These are phyloP conservation scores for Chaetoceros muelleri DNA, from an alignment of 108 stramenopile genomes.

Conservation along the genomic window DNA sequence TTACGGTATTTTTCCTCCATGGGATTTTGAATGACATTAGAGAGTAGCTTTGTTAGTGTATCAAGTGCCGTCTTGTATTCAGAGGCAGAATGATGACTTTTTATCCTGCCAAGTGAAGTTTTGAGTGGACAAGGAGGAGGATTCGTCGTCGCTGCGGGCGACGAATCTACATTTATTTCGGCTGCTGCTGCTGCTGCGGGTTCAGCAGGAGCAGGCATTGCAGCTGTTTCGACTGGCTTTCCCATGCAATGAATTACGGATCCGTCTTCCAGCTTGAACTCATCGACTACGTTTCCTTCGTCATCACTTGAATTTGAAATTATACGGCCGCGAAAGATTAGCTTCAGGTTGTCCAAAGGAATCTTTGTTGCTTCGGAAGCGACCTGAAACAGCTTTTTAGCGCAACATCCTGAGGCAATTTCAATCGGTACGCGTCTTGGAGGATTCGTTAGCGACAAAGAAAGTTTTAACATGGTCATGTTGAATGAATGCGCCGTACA, in stretches of 20 bases:
- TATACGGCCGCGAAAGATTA: constrained; percentile 75
- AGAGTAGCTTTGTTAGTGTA: constrained; percentile 55
- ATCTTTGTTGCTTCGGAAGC: constrained; percentile 45
- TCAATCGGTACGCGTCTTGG: neutral
- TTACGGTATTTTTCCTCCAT: constrained; percentile 83
- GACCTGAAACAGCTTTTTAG: neutral
- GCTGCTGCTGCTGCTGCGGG: constrained; percentile 8
- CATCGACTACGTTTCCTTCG: constrained; percentile 24
- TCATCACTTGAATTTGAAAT: constrained; percentile 43
- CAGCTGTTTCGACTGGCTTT: constrained; percentile 31
- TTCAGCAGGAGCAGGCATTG: neutral
- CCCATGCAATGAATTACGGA: constrained; percentile 85
- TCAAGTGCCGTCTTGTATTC: constrained; percentile 42
- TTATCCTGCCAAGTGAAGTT: constrained; percentile 35
- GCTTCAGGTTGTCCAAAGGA: constrained; percentile 39
- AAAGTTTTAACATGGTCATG: too few relatives aligned
- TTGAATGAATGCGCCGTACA: too few relatives aligned
- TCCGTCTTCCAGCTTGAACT: constrained; percentile 65
- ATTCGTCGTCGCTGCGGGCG: constrained; percentile 10
- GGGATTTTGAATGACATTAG: constrained; percentile 59
- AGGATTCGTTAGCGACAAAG: neutral
- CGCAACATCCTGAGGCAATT: neutral
- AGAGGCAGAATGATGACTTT: constrained; percentile 21
- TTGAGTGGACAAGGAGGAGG: constrained; percentile 20
- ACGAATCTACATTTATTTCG: constrained; percentile 9